These are phyloP conservation scores for Phytophthora tubulina DNA, from an alignment of 352 stramenopile genomes.

Conservation along the genomic window DNA sequence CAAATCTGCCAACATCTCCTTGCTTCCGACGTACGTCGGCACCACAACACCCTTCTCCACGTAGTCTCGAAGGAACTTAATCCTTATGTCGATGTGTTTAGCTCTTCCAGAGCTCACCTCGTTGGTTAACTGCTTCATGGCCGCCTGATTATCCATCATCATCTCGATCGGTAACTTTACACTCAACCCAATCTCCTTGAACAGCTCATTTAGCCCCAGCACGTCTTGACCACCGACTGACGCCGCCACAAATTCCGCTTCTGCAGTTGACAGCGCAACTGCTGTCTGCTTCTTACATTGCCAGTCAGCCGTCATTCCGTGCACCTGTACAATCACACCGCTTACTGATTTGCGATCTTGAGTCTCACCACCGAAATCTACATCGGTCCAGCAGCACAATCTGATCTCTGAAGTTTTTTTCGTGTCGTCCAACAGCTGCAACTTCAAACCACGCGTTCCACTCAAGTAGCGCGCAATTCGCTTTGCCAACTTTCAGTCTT, in stretches of 20 bases:
- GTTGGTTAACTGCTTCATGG: background rate
- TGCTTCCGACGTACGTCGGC: conserved; percentile 1
- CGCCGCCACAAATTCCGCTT: conserved; percentile 22
- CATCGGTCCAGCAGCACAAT: background rate
- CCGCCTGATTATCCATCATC: conserved; percentile 1
- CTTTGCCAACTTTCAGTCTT: conserved; percentile 6
- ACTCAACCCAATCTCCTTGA: conserved; percentile 3
- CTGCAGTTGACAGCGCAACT: conserved; percentile 24
- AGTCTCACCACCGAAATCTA: background rate
- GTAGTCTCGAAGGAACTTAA: conserved; percentile 1
- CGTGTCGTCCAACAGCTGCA: background rate
- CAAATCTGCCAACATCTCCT: conserved; percentile 1
- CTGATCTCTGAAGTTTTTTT: background rate
- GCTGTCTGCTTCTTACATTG: conserved; percentile 20
- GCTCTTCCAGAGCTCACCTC: background rate
- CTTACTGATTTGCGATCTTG: conserved; percentile 29
- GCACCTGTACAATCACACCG: conserved; percentile 18
- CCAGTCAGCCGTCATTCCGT: conserved; percentile 21
- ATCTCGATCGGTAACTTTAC: background rate
- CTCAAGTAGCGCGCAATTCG: conserved; percentile 1
- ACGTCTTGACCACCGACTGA: conserved; percentile 2
- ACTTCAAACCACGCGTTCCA: conserved; percentile 1
- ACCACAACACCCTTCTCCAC: background rate
- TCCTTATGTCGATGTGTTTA: background rate
- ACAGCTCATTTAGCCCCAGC: background rate